phyloP scores from a whole-genome alignment of 2,329 filamentous ascomycete genomes.

The Fusarium sp. region DNA sequence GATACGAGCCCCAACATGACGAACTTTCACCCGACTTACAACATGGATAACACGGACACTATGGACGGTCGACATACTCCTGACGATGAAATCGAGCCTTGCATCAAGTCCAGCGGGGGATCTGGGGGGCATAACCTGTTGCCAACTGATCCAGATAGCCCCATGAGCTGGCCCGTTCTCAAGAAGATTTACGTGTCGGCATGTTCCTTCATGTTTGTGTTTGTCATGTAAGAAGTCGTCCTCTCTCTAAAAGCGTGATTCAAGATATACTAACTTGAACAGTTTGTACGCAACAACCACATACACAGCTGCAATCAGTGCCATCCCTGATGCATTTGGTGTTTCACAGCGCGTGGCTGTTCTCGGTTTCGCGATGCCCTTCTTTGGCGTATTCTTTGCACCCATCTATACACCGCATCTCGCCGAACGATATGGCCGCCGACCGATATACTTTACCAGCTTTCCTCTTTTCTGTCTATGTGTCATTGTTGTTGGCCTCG shows the following conservation, averaged over 20 bases:
- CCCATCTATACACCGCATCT: neutral
- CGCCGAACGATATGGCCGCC: neutral
- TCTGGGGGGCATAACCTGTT: neutral
- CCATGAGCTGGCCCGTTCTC: neutral
- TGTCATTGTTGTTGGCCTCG: neutral
- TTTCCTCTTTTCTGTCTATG: neutral
- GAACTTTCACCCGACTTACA: neutral
- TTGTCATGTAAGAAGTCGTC: neutral
- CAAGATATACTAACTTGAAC: neutral
- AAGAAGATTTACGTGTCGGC: neutral
- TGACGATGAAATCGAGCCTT: neutral
- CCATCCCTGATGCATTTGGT: neutral
- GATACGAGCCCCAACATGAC: neutral
- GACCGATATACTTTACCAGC: neutral
- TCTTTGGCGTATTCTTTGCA: conserved; percentile 1
- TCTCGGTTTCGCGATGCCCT: neutral
- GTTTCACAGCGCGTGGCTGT: neutral
- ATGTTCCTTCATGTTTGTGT: neutral
- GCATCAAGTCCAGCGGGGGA: neutral
- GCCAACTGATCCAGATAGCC: neutral
- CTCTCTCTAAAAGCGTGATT: fast-evolving
- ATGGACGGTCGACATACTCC: neutral
- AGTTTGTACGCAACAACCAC: neutral
- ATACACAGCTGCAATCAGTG: neutral
- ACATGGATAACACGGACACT: neutral